Evolutionary conservation across 176 grass and related monocot species (phyloP).

Genomic region (sorghum (Sorghum bicolor)): DNA sequence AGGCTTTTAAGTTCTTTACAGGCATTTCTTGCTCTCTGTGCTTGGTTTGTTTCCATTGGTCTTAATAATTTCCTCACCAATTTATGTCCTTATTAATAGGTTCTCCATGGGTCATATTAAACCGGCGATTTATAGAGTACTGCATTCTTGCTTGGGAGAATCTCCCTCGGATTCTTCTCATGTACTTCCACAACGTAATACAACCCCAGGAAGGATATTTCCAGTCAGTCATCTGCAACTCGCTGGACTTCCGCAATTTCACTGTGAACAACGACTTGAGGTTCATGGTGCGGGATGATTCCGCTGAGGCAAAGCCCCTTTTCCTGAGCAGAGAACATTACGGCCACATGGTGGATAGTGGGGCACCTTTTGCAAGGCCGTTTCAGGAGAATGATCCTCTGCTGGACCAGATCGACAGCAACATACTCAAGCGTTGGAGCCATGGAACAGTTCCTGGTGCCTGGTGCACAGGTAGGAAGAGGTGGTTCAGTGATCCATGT

Average conservation of each 20-base stretch:
- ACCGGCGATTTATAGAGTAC: constrained; percentile 75
- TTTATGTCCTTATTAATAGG: constrained; percentile 37
- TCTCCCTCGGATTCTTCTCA: constrained; percentile 76
- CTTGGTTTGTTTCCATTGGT: constrained; percentile 26
- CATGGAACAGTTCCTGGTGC: constrained; percentile 60
- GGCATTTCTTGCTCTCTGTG: constrained; percentile 45
- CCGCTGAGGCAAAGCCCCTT: constrained; percentile 48
- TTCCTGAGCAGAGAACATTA: constrained; percentile 57
- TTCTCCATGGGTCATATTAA: constrained; percentile 78
- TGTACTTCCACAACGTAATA: constrained; percentile 87
- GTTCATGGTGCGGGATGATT: constrained; percentile 59
- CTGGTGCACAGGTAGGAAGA: constrained; percentile 72
- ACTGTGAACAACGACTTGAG: constrained; percentile 80
- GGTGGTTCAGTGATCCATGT: constrained; percentile 80
- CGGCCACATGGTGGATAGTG: constrained; percentile 58
- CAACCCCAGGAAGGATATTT: constrained; percentile 86
- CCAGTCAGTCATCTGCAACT: constrained; percentile 87
- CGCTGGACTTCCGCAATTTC: constrained; percentile 58
- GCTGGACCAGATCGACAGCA: constrained; percentile 67
- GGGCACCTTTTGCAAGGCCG: constrained; percentile 74
- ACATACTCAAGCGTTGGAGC: constrained; percentile 49
- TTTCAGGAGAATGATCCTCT: constrained; percentile 56
- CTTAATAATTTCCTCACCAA: constrained; percentile 22
- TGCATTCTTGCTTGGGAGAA: constrained; percentile 86
- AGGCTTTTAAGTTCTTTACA: constrained; percentile 94